Base-by-base conservation (phyloP, 2,329 filamentous ascomycete species). In the Capronia americana region DNA sequence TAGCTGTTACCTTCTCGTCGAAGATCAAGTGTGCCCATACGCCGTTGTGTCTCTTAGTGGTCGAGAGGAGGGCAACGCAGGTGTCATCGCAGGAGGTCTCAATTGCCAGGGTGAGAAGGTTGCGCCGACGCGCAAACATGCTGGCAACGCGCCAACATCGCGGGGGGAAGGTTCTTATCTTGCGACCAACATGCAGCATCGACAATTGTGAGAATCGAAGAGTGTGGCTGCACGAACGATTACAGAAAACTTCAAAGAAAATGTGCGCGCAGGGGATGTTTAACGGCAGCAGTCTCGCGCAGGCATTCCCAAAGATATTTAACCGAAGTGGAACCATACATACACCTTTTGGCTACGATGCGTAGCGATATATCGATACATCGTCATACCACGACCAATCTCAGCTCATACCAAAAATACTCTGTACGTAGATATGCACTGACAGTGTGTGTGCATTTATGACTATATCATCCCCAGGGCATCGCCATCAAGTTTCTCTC, bases 11-110 rank as follows among this genome's bases (percentile, higher is more conserved):
- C 73, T 92, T 95, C 73, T 90, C 84, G 76, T 97, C 89, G 81
- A 92, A 96, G 72, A 90, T 87, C 2, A 96, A 84, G 5, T 79
- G 82, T 10, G 90, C 87, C 55, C 77, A 63, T 17, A 23, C 34
- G 20, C 28, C 38, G 30, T 54, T 23, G 2, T 23, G 32, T 26
- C 24, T 32, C 58, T 70, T 69, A 32, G 78, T 73, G 72, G 88
- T 89, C 61, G 91, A 87, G 46, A 97, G 83, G 56, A 98, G 79
- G 32, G 94, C 90, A 23, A 97, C 93, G 65, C 91, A 93, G 0
- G 93, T 97, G 81, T 98, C 94, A 79, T 98, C 94, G 83, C 94
- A 82, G 60, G 80, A 82, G 58, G 80, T 79, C 73, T 82, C 80
- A 68, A 82, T 81, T 20, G 80, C 80, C 46, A 82, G 77, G 2